phyloP scores from a whole-genome alignment of 208 protist species.

The Trypanosoma mega region DNA sequence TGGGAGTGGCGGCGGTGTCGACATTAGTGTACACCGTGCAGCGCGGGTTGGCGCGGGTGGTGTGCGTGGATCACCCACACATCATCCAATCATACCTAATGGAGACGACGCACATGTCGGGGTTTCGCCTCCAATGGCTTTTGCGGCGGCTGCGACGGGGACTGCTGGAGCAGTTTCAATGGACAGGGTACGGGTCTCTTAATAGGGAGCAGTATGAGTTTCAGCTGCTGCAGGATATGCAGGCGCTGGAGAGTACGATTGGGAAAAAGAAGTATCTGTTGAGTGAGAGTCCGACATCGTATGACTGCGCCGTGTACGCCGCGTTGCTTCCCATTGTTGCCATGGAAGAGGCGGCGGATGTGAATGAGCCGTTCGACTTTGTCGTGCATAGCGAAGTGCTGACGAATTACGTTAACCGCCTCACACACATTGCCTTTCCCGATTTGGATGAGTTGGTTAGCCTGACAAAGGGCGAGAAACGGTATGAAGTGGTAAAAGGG shows the following conservation, averaged over 20 bases:
- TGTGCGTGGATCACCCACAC: conserved; percentile 39
- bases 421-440: conserved; percentile 46
- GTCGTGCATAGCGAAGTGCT: conserved; percentile 49
- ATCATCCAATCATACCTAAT: conserved; percentile 37
- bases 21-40: conserved; percentile 46
- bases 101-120: no score
- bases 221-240: conserved; percentile 40
- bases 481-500: no score
- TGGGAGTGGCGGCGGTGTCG: conserved; percentile 37
- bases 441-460: conserved; percentile 44
- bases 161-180: no score
- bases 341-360: conserved; percentile 34
- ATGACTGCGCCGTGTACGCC: conserved; percentile 72
- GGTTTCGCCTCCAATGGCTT: conserved; percentile 8
- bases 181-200: no score
- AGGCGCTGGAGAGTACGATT: conserved; percentile 53
- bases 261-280: conserved; percentile 42
- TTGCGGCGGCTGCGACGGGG: conserved; percentile 38
- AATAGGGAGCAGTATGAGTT: conserved; percentile 52
- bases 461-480: no score
- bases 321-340: conserved; percentile 54
- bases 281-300: conserved; percentile 34
- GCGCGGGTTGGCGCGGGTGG: conserved; percentile 39
- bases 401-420: conserved; percentile 50
- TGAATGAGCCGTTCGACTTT: conserved; percentile 48